A percentile compares a stretch with the other conserved stretches of the same genome.
These are phyloP conservation scores for Penicillium glabrum DNA, from an alignment of 2,329 filamentous ascomycete genomes.

Conservation along the genomic window DNA sequence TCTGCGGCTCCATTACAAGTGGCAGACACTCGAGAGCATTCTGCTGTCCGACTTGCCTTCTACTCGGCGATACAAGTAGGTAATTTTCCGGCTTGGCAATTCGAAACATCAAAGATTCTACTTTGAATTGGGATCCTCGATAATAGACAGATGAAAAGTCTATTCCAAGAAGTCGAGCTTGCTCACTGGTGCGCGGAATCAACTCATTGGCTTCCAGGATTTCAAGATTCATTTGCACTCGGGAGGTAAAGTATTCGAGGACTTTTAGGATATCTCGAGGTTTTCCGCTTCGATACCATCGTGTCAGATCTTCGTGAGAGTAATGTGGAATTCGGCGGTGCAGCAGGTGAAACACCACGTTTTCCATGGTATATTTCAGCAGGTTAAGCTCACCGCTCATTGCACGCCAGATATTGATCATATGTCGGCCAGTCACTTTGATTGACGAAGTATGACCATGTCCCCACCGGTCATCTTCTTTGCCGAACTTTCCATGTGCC, in stretches of 20 bases:
- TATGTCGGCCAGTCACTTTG: constrained; percentile 86
- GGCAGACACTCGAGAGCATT: constrained; percentile 94
- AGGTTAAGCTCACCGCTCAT: constrained; percentile 88
- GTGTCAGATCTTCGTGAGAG: constrained; percentile 72
- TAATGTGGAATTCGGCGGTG: constrained; percentile 89
- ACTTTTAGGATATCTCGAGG: constrained; percentile 71
- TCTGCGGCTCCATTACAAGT: constrained; percentile 95
- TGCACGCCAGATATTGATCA: constrained; percentile 95
- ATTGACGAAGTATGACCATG: constrained; percentile 93
- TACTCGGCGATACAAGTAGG: constrained; percentile 82
- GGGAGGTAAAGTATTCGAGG: constrained; percentile 72
- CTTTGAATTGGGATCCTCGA: constrained; percentile 94
- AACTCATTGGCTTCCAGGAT: constrained; percentile 90
- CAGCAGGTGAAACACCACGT: constrained; percentile 87
- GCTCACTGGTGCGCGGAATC: constrained; percentile 85
- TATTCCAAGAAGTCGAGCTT: constrained; percentile 86
- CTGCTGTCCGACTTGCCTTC: constrained; percentile 88
- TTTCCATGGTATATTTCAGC: constrained; percentile 94
- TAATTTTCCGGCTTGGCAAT: constrained; percentile 98
- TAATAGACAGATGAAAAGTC: constrained; percentile 98
- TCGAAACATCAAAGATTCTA: constrained; percentile 97
- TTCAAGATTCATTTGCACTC: constrained; percentile 80
- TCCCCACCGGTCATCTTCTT: constrained; percentile 85
- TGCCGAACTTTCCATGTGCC: constrained; percentile 79
- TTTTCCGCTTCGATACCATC: constrained; percentile 73